phyloP scores from a whole-genome alignment of 768 basidiomycete species.

The Austroboletus eburneus region DNA sequence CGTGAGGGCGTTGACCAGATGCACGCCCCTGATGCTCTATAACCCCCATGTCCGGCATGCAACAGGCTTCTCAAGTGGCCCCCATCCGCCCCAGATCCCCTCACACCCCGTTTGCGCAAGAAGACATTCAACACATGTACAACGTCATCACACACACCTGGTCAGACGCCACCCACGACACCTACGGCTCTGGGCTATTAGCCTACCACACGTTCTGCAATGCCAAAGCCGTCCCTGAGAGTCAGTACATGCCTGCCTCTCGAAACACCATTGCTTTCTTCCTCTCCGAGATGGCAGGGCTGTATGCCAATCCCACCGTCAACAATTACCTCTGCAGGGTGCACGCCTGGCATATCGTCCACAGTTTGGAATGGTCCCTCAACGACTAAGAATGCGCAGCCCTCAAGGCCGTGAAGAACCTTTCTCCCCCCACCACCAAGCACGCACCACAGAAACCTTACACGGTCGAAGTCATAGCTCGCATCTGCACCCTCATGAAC shows the following conservation, averaged over 20 bases:
- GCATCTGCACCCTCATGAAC: too few relatives aligned
- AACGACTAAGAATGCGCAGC: constrained; percentile 2
- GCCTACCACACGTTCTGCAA: background rate
- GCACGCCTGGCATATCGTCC: constrained; percentile 27
- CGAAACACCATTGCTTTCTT: constrained; percentile 11
- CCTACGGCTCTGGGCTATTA: background rate
- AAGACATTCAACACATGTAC: too few relatives aligned
- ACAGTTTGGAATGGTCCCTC: constrained; percentile 16
- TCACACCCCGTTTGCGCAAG: too few relatives aligned
- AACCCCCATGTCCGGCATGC: too few relatives aligned
- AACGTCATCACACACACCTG: background rate
- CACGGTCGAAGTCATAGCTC: too few relatives aligned
- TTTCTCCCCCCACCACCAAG: too few relatives aligned
- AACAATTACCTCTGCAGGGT: constrained; percentile 15
- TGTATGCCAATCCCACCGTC: constrained; percentile 7
- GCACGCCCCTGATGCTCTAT: too few relatives aligned
- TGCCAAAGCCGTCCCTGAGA: constrained; percentile 3
- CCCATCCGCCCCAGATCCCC: too few relatives aligned
- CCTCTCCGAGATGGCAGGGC: background rate
- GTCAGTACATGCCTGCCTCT: background rate
- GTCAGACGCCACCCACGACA: background rate
- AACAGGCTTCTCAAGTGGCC: too few relatives aligned
- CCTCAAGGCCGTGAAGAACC: too few relatives aligned
- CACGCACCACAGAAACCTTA: too few relatives aligned
- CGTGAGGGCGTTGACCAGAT: too few relatives aligned